Evolutionary conservation across 352 stramenopile genomes (phyloP), one percentile per base, ranked within the genome.

Genomic region (Blastocystis hominis): DNA sequence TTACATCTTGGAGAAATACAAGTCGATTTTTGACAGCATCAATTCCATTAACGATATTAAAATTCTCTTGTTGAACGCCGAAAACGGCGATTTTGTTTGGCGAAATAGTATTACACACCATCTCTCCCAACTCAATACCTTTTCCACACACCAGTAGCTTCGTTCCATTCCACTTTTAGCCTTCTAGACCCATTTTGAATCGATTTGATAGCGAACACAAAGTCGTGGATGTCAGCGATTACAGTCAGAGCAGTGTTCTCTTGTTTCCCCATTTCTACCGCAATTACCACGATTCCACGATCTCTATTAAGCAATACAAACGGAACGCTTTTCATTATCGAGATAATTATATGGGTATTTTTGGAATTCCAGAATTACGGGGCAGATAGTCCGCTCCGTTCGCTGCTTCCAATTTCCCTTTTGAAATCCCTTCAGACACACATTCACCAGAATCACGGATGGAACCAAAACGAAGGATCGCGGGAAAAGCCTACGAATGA

Each of bases 1-100:
- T 9, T 76, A 76, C 46, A 53, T 76, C 0, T 10, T 76, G 20
- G 66, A 76, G 66, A 76, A 76, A 30, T 76, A 76, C 46, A 76
- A 76, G 46, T 56, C 66, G 17, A 53, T 76, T 59, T 55, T 53
- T 7, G 66, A 76, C 66, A 53, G 30, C 6, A 5, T 76, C 9
- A 7, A 56, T 17, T 1, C 66, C 40, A 76, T 76, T 20, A 76
- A 76, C 46, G 66, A 76, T 5, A 6, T 76, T 10, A 42, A 76
- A 42, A 42, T 76, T 5, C 46, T 76, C 2, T 36, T 20, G n/a
- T 47, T 76, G 66, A 76, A 76, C 24, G 34, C n/a, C 17, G 66
- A 76, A n/a, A 76, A 46, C 0, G 66, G 66, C 24, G 66, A 76
- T 30, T 24, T 76, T 4, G 0, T 76, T 3, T 76, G 66, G 66